Percentiles rank a stretch among this genome's conserved stretches.
phyloP scores from a whole-genome alignment of 2,329 filamentous ascomycete genomes.

The Pseudocercospora ulei region DNA sequence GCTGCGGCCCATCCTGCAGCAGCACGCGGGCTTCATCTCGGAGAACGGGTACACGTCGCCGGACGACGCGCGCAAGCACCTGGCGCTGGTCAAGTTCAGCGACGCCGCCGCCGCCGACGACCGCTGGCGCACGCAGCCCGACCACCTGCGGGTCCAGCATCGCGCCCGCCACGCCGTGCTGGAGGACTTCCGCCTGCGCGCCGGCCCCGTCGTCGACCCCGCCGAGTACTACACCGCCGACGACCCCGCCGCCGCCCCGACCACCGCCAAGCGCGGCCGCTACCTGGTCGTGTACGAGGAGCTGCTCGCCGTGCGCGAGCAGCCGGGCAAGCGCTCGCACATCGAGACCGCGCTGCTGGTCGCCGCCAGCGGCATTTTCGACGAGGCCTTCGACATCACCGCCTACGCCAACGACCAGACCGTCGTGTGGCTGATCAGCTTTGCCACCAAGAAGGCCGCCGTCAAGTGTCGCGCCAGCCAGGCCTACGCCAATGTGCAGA shows the following conservation, averaged over 20 bases:
- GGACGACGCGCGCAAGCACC: constrained; percentile 3
- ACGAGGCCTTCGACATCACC: constrained; percentile 5
- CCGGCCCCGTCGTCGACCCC: constrained; percentile 4
- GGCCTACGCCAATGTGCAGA: constrained; percentile 8
- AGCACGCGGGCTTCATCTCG: constrained; percentile 3
- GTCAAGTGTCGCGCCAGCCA: constrained; percentile 3
- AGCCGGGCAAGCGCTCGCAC: background rate
- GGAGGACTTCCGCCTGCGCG: constrained; percentile 6
- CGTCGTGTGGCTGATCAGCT: constrained; percentile 11
- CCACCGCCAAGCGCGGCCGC: constrained; percentile 3
- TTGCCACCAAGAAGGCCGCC: constrained; percentile 9
- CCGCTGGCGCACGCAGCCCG: constrained; percentile 5
- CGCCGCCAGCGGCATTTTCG: background rate
- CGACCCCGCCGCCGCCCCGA: background rate
- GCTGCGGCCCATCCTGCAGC: background rate
- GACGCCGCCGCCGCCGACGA: background rate
- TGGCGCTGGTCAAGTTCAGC: constrained; percentile 10
- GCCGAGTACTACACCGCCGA: constrained; percentile 1
- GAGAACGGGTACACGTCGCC: constrained; percentile 9
- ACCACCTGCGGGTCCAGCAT: background rate
- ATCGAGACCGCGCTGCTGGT: constrained; percentile 3
- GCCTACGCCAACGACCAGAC: constrained; percentile 11
- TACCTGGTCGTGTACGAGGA: constrained; percentile 14
- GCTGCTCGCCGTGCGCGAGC: constrained; percentile 1
- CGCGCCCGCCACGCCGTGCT: background rate